Evolutionary conservation across 805 yeast genomes (phyloP).

Genomic region (Cyberlindnera petersonii): DNA sequence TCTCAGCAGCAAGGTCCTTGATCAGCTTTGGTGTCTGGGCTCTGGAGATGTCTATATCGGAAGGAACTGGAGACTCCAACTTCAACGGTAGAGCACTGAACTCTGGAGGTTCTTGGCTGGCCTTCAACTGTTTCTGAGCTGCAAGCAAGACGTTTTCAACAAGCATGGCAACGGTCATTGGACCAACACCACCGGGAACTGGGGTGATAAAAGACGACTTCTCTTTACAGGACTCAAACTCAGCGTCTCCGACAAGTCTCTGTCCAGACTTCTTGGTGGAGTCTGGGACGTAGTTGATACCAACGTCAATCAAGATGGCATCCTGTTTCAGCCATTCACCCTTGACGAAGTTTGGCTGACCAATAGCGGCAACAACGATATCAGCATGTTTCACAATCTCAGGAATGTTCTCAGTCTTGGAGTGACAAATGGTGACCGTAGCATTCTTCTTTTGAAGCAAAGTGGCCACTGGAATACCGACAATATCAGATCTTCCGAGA

Average conservation of each 20-base stretch:
- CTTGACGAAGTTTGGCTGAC: conserved; percentile 63
- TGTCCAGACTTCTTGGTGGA: conserved; percentile 62
- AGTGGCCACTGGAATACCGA: conserved; percentile 76
- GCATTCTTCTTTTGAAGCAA: conserved; percentile 68
- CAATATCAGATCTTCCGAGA: conserved; percentile 81
- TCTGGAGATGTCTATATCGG: conserved; percentile 75
- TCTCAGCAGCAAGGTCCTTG: conserved; percentile 62
- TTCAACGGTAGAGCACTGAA: conserved; percentile 53
- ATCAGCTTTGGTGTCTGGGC: conserved; percentile 71
- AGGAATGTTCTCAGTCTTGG: conserved; percentile 52
- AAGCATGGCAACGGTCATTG: conserved; percentile 85
- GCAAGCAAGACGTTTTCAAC: conserved; percentile 68
- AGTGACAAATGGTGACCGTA: conserved; percentile 73
- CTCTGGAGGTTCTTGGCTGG: conserved; percentile 24
- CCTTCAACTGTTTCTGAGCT: conserved; percentile 47
- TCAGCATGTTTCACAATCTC: conserved; percentile 59
- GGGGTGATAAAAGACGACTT: conserved; percentile 72
- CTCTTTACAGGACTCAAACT: conserved; percentile 50
- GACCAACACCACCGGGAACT: conserved; percentile 91
- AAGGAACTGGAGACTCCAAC: conserved; percentile 67
- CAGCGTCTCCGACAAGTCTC: conserved; percentile 76
- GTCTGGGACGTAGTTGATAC: conserved; percentile 73
- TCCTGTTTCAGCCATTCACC: conserved; percentile 72
- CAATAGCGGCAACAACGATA: conserved; percentile 75
- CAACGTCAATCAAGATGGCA: conserved; percentile 75